These are phyloP conservation scores for Pythium aristosporum DNA, from an alignment of 352 stramenopile genomes.

Conservation along the genomic window DNA sequence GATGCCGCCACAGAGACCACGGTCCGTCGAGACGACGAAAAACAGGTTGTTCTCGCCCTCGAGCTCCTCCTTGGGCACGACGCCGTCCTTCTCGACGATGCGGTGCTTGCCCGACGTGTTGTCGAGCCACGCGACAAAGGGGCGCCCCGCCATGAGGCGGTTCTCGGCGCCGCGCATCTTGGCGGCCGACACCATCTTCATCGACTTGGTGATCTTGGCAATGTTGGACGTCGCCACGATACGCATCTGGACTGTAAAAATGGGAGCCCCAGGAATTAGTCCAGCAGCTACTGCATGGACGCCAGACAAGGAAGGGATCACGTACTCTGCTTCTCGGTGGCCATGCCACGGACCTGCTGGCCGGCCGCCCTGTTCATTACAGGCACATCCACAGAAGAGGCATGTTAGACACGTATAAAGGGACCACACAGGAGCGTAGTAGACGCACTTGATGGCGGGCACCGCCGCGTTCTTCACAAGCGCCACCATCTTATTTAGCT, in stretches of 20 bases:
- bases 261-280: slow-evolving; percentile 1
- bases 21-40: slow-evolving; percentile 96
- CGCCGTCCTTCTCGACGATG: slow-evolving; percentile 87
- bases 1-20: slow-evolving; percentile 98
- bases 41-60: slow-evolving; percentile 90
- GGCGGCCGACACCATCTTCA: slow-evolving; percentile 99
- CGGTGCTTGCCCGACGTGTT: slow-evolving; percentile 78
- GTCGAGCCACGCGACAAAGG: slow-evolving; percentile 81
- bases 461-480: slow-evolving; percentile 31
- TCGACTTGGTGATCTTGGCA: slow-evolving; percentile 99
- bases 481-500: slow-evolving; percentile 29
- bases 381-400: not conserved
- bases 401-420: slow-evolving; percentile 1
- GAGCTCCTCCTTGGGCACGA: slow-evolving; percentile 83
- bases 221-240: slow-evolving; percentile 99
- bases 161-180: slow-evolving; percentile 98
- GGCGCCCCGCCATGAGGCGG: slow-evolving; percentile 76
- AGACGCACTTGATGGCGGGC: slow-evolving; percentile 34
- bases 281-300: not conserved
- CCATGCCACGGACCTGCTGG: slow-evolving; percentile 93
- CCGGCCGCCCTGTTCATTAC: slow-evolving; percentile 47
- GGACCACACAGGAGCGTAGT: not conserved
- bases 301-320: not conserved
- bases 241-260: slow-evolving; percentile 85
- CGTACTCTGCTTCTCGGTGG: slow-evolving; percentile 98